Evolutionary conservation across 2,329 filamentous ascomycete species (phyloP), one percentile per base, ranked within the genome.

Genomic region (Neofusicoccum sp.): DNA sequence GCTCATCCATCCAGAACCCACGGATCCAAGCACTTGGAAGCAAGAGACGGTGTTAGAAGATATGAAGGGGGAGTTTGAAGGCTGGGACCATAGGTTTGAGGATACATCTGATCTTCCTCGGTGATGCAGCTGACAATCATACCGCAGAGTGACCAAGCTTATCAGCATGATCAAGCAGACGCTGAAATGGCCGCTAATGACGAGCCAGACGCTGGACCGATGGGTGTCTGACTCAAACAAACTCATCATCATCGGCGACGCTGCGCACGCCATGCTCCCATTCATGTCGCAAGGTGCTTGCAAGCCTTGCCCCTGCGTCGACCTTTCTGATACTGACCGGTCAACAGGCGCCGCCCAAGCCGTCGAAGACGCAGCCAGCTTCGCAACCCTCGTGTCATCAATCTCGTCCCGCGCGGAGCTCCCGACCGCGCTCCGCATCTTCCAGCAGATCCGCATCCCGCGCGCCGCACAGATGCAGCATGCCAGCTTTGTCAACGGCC

Each of bases 301-400:
- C 22, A 22, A 22, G 1, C 22, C 22, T 29, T 44, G 29, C 14
- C 3, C 9, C 14, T 31, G 2, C 9, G 14, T 6, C 12, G 22
- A 22, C 12, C 37, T 6, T 6, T 11, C 16, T n/a, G 14, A 4
- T 44, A 12, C 52, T 56, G 7, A 56, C 37, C 36, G 22, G 22
- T 12, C 3, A n/a, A 16, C 14, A 56, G 52, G 52, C 2, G 88
- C 88, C 12, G 89, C 89, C 68, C 86, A 84, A 2, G 84, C 85
- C 0, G 77, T 90, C 0, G 88, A 91, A 70, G 88, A 90, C 60
- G 87, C 87, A 0, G 86, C 87, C 0, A 86, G 87, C 0, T 74
- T 90, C 0, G 88, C 87, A 1, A 77, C 64, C 3, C 71, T 71
- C 0, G 66, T 82, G 3, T 67, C 64, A 11, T 65, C 74, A 0